Conservation (phyloP, 495 filamentous ascomycete genomes). For the Viridothelium virens region DNA sequence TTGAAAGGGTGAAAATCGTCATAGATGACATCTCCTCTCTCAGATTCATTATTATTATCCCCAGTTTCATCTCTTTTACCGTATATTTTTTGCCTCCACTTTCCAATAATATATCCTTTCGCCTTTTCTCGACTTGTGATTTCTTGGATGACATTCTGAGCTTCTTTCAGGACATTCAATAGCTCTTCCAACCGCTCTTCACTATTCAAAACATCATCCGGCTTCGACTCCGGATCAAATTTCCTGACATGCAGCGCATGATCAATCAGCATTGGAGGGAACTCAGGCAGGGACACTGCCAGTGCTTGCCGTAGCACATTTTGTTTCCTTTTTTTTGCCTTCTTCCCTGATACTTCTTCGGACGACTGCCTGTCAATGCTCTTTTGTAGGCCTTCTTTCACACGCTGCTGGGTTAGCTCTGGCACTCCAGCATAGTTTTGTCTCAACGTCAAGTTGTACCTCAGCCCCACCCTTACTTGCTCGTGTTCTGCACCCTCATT, state of each 20-base stretch:
- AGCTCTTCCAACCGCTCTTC: conserved; percentile 57
- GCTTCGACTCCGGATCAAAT: conserved; percentile 58
- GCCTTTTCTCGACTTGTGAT: conserved; percentile 51
- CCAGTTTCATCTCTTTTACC: conserved; percentile 22
- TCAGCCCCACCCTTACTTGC: conserved; percentile 62
- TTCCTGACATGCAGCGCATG: conserved; percentile 64
- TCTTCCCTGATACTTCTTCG: conserved; percentile 49
- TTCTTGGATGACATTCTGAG: conserved; percentile 52
- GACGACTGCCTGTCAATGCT: conserved; percentile 49
- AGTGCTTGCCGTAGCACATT: conserved; percentile 72
- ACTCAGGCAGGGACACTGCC: conserved; percentile 74
- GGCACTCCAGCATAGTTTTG: conserved; percentile 75
- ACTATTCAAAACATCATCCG: conserved; percentile 59
- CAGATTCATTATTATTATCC: conserved; percentile 25
- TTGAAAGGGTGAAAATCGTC: conserved; percentile 94
- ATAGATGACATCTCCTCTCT: conserved; percentile 56
- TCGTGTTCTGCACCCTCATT: conserved; percentile 65
- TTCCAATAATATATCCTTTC: conserved; percentile 85
- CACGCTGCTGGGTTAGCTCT: conserved; percentile 59
- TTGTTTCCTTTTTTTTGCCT: conserved; percentile 64
- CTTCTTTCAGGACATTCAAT: conserved; percentile 57
- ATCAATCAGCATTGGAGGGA: conserved; percentile 77
- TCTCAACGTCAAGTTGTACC: conserved; percentile 72
- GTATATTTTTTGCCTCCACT: conserved; percentile 37
- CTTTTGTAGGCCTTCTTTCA: conserved; percentile 61